These are phyloP conservation scores for Zea mays DNA, from an alignment of 176 grass and related monocot species.

Conservation along the genomic window DNA sequence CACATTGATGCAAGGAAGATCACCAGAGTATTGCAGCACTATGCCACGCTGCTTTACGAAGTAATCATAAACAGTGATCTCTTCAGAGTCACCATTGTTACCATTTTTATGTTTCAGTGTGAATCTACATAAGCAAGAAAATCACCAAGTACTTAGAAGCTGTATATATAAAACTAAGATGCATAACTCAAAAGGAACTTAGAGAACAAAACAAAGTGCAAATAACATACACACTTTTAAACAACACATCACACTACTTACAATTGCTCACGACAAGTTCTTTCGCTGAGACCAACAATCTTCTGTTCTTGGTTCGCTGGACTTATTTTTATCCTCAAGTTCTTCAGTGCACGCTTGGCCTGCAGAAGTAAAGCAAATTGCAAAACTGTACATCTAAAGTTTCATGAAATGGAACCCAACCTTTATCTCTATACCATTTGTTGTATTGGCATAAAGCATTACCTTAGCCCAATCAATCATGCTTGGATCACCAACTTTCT, in stretches of 20 bases:
- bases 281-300: not conserved
- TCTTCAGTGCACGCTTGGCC: not conserved
- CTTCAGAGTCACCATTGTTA: not conserved
- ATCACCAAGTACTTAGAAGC: not conserved
- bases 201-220: not conserved
- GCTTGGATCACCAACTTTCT: not conserved
- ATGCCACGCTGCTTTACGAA: not conserved
- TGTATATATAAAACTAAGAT: not conserved
- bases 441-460: not conserved
- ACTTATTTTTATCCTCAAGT: not conserved
- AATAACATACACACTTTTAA: not conserved
- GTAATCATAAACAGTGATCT: constrained; percentile 20
- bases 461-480: not conserved
- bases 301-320: not conserved
- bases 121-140: constrained; percentile 26
- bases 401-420: not conserved
- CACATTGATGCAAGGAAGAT: constrained; percentile 13
- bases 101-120: not conserved
- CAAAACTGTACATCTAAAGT: not conserved
- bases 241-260: not conserved
- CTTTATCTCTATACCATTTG: not conserved
- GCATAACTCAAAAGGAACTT: not conserved
- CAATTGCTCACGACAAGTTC: not conserved
- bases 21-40: not conserved
- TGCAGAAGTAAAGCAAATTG: not conserved